Percentiles rank a stretch among this genome's conserved stretches.
phyloP scores from a whole-genome alignment of 176 grass and related monocot genomes.

The Oryza longistaminata region DNA sequence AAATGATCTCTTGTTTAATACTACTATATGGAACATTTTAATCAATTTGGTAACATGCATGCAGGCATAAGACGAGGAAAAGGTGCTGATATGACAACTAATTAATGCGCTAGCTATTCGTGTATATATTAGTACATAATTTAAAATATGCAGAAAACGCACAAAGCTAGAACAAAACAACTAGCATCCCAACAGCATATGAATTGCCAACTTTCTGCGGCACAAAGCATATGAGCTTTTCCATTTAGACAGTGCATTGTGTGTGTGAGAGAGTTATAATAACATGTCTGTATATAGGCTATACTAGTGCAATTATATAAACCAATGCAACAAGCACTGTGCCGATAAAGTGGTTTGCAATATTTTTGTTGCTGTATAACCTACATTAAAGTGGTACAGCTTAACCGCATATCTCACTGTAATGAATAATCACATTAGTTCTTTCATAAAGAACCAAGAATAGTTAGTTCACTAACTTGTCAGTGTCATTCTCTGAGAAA shows the following conservation, averaged over 20 bases:
- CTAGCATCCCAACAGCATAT: background rate
- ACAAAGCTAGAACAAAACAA: background rate
- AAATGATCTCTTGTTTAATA: background rate
- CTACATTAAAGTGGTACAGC: conserved; percentile 6
- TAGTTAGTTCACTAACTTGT: conserved; percentile 30
- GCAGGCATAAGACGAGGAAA: conserved; percentile 14
- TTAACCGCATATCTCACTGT: background rate
- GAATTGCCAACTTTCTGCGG: conserved; percentile 12
- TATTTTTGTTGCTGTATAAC: background rate
- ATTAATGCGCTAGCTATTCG: background rate
- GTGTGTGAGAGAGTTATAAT: background rate
- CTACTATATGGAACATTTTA: background rate
- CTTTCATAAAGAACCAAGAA: background rate
- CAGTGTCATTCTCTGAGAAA: conserved; percentile 30
- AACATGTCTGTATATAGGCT: background rate
- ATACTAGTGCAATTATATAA: conserved; percentile 15
- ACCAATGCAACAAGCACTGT: background rate
- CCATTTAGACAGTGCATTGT: conserved; percentile 2
- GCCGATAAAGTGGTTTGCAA: conserved; percentile 11
- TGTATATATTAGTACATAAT: background rate
- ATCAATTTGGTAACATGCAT: conserved; percentile 24
- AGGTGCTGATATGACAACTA: conserved; percentile 16
- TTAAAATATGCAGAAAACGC: background rate
- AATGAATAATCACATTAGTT: background rate
- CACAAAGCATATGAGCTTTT: conserved; percentile 35